Base-by-base conservation (phyloP, 345 rosid species). In the Hypericum androsaemum region DNA sequence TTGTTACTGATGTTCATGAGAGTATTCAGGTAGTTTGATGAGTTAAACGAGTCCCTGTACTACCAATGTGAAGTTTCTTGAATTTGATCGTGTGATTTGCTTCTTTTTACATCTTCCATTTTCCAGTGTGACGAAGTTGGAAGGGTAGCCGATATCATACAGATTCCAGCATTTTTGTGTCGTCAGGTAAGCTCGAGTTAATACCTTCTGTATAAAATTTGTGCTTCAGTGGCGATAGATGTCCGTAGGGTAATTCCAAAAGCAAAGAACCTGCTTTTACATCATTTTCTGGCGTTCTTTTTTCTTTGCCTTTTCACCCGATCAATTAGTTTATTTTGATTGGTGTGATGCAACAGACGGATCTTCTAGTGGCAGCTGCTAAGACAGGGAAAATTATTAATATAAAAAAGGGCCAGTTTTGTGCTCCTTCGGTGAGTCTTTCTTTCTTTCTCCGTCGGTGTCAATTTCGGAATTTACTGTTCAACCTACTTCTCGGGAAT, bases 1-100 rank as follows among this genome's bases (percentile, higher is more conserved):
- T 88, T 10, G 67, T 92, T 51, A 92, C 98, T 59, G 98, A 92
- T 75, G 97, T 92, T 49, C 98, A 92, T 35, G 98, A 92, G 74
- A 43, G 78, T 8, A 63, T 43, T 64, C 97, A 89, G 97, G 97
- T 89, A 68, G 36, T 11, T 10, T 41, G 15, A 39, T 35, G 12
- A 56, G 40, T 37, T 32, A 10, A 22, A 22, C n/a, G n/a, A n/a
- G n/a, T 22, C 32, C 4, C 32, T 1, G 1, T 4, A 22, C 32
- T 22, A 22, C 32, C 4, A 22, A 22, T 22, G 32, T 22, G 32
- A 22, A 22, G 4, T 22, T 22, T 22, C 2, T 22, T 22, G n/a
- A 22, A 22, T 22, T 22, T 22, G 32, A 22, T 22, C 32, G 4
- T 22, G 32, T 22, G 32, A 22, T 22, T 4, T 22, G 32, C 32